Percentiles rank a stretch among this genome's conserved stretches.
Conservation (phyloP, 768 basidiomycete species). For the Suillus subaureus region DNA sequence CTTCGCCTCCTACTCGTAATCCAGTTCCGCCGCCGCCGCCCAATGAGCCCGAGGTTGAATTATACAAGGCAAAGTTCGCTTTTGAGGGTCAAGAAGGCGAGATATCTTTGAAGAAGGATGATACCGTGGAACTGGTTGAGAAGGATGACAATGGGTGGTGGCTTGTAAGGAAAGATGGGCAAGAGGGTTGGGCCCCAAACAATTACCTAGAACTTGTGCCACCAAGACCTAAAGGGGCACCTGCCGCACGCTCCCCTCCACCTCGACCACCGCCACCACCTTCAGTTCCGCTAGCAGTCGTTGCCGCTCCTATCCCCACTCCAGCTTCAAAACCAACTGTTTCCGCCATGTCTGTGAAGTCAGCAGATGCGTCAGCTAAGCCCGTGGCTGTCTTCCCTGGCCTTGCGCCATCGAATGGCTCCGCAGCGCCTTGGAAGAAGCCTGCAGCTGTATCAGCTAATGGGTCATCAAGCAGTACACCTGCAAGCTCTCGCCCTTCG, state of each 20-base stretch:
- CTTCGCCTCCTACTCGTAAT: conserved; percentile 43
- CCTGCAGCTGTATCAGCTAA: conserved; percentile 35
- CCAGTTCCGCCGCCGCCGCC: conserved; percentile 48
- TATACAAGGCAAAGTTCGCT: conserved; percentile 89
- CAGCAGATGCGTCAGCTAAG: conserved; percentile 69
- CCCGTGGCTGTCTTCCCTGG: conserved; percentile 85
- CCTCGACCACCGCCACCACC: conserved; percentile 46
- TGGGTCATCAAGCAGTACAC: conserved; percentile 39
- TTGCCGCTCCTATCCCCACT: conserved; percentile 35
- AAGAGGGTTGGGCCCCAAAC: conserved; percentile 94
- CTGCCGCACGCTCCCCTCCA: conserved; percentile 74
- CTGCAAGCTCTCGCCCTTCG: conserved; percentile 51
- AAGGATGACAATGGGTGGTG: conserved; percentile 98
- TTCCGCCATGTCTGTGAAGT: conserved; percentile 38
- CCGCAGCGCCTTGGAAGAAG: conserved; percentile 77
- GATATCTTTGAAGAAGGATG: conserved; percentile 87
- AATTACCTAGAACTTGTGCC: conserved; percentile 88
- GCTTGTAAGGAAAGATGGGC: conserved; percentile 82
- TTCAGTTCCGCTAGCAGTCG: conserved; percentile 39
- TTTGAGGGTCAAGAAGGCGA: conserved; percentile 94
- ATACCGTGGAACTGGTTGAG: conserved; percentile 87
- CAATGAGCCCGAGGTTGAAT: conserved; percentile 64
- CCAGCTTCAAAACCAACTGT: conserved; percentile 36
- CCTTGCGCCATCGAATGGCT: conserved; percentile 67
- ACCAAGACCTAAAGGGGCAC: conserved; percentile 61